Base-by-base conservation (phyloP, 208 protist species). In the Wallacemonas sp. region DNA sequence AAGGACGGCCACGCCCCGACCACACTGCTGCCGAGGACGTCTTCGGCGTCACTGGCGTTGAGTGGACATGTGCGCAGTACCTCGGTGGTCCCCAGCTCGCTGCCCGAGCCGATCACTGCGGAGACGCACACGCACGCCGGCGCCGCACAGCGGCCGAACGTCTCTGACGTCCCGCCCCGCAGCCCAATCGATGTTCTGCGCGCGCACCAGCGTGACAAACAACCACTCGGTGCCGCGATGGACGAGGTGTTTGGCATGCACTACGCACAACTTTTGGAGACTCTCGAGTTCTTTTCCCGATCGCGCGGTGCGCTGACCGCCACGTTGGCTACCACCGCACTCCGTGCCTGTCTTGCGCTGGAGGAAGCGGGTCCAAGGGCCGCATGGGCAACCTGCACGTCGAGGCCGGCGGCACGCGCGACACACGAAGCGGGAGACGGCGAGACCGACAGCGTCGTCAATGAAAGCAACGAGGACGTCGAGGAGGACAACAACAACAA, bases 281-380 rank as follows among this genome's bases (percentile, higher is more conserved):
- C 31, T 29, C 32, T 79, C 31, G 59, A 68, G 69, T 31, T 20
- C 20, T 57, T 79, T 0, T n/a, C 33, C 25, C 31, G 39, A 22
- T 14, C 33, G 29, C 44, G 28, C 1, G 74, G 74, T 22, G 49
- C 69, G 18, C 42, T 29, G 1, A 26, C 45, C 8, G 20, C 74
- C 1, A 68, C 39, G n/a, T 18, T 67, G 42, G 68, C 68, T 0
- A 42, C 44, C 25, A 33, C 29, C 5, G 44, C 65, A 16, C 36
- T 74, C 44, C 74, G 74, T 25, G 23, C 39, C 25, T 26, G 20
- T 11, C 41, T 50, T 5, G 11, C 36, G 41, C 23, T 45, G 18
- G 57, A 64, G n/a, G 57, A 64, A 41, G 10, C 36, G 36, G 10
- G 14, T 14, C 10, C 36, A 7, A 14, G 10, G 7, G 36, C 36